Evolutionary conservation across 305 asterid species (phyloP).

Genomic region (Nicotiana rustica): DNA sequence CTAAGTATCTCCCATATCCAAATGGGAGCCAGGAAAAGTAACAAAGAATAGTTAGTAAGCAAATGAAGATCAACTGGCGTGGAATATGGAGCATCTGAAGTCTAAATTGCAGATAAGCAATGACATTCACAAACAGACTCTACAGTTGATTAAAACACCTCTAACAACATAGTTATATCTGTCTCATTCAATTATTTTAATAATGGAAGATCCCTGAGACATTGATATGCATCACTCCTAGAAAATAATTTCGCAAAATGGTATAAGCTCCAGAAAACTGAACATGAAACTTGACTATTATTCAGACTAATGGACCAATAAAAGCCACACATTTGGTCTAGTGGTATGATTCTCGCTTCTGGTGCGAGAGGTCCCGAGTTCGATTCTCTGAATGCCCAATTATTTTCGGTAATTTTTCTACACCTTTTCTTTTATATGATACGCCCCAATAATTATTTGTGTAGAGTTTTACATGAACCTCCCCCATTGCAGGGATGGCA

Average conservation of each 20-base stretch:
- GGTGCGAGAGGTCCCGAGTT: constrained; percentile 99
- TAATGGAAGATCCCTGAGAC: not conserved
- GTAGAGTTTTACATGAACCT: too few species aligned
- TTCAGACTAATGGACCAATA: not conserved
- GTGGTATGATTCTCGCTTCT: constrained; percentile 97
- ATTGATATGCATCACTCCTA: not conserved
- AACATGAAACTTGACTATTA: not conserved
- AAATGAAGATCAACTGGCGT: not conserved
- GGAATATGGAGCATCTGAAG: not conserved
- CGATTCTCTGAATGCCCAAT: constrained; percentile 53
- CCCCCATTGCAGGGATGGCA: too few species aligned
- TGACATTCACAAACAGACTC: not conserved
- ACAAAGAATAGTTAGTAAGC: not conserved
- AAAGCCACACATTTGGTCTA: constrained; percentile 36
- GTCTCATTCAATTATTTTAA: not conserved
- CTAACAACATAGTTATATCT: not conserved
- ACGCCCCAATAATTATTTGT: too few species aligned
- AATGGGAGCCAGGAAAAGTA: constrained; percentile 4
- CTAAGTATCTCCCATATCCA: not conserved
- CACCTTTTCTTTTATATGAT: too few species aligned
- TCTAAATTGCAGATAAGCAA: not conserved
- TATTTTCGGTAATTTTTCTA: too few species aligned
- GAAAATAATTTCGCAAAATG: not conserved
- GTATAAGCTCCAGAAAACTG: not conserved
- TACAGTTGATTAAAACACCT: not conserved